Evolutionary conservation across 441 rosid genomes (phyloP), one percentile per base, ranked within the genome.

Genomic region (Pelargonium myrrhifolium): DNA sequence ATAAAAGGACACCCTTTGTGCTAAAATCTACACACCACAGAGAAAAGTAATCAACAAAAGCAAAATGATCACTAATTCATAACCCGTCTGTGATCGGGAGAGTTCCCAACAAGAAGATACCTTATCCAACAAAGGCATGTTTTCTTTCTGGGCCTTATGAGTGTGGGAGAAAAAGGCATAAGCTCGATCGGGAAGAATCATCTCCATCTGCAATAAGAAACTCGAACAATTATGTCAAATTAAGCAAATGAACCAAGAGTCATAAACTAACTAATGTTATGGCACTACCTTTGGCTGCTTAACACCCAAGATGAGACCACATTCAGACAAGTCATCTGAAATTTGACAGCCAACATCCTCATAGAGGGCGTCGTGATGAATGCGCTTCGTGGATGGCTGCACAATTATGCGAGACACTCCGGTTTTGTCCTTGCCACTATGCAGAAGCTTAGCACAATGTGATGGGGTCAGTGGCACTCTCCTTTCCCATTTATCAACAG

Each of bases 141-240:
- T 92, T 63, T 90, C 96, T 76, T 85, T 85, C 81, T 88, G 98
- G 21, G 92, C 96, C 83, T 92, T 92, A 76, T 90, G 98, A 68
- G 97, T 88, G 73, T 92, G 98, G 0, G 96, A 90, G 75, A 92
- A 92, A 88, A 92, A 92, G 70, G 98, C 96, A 79, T 90, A 92
- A 65, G 92, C 96, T 79, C 92, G 85, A 65, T 88, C 87, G 2
- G 89, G 92, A 72, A 88, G 92, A 71, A 92, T 81, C 93, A 86
- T 84, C 66, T 88, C 87, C 71, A 88, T 65, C 98, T 89, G 87
- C 82, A 77, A 45, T 35, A 68, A 53, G 21, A 55, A 18, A 2
- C 21, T 3, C 60, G 21, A 18, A 55, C 26, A 55, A 55, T 22
- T 17, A 55, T 0, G 21, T 10, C 60, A 37, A 37, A 37, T 55